Conservation (phyloP, 176 grass and related monocot genomes). For the Poa pratensis region DNA sequence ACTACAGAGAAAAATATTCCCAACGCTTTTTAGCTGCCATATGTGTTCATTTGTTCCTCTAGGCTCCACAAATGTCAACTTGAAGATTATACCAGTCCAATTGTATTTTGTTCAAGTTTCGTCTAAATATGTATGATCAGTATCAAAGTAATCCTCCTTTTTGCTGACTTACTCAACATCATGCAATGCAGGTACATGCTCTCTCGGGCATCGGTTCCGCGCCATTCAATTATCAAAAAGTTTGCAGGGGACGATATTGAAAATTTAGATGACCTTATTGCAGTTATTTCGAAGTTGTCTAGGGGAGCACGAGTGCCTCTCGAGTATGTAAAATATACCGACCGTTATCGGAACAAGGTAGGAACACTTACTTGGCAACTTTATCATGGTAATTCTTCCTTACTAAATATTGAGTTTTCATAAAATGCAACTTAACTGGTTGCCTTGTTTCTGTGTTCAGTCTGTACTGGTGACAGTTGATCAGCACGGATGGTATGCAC, state of each 20-base stretch:
- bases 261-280: constrained; percentile 79
- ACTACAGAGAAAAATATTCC: constrained; percentile 2
- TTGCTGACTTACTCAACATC: constrained; percentile 42
- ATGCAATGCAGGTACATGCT: constrained; percentile 88
- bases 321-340: constrained; percentile 90
- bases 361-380: constrained; percentile 24
- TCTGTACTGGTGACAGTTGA: constrained; percentile 95
- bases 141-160: constrained; percentile 26
- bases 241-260: constrained; percentile 84
- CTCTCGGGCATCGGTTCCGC: constrained; percentile 91
- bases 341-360: constrained; percentile 96
- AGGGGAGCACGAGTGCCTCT: constrained; percentile 93
- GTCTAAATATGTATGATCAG: constrained; percentile 18
- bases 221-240: constrained; percentile 98
- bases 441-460: constrained; percentile 47
- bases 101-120: constrained; percentile 16
- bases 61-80: not conserved
- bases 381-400: constrained; percentile 8
- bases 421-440: constrained; percentile 26
- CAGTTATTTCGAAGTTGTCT: constrained; percentile 81
- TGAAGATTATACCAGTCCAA: not conserved
- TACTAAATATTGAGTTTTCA: constrained; percentile 19
- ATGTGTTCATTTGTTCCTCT: constrained; percentile 11
- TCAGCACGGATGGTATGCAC: constrained; percentile 92
- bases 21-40: constrained; percentile 17